Evolutionary conservation across 306 rosid genomes (phyloP).

Genomic region (Biancaea sappan): DNA sequence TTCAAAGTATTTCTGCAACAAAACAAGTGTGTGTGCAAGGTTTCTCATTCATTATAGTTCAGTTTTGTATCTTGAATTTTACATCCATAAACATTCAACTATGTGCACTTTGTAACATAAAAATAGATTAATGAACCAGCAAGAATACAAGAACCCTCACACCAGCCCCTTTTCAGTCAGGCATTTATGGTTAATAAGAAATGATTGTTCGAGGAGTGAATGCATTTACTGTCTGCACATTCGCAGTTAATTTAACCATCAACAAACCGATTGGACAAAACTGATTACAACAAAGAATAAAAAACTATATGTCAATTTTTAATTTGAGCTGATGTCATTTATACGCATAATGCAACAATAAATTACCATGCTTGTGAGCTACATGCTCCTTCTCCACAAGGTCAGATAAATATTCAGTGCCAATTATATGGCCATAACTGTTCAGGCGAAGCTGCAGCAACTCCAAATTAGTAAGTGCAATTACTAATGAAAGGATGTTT

Average conservation of each 20-base stretch:
- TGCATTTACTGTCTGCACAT: neutral
- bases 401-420: slow-evolving; percentile 94
- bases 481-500: neutral
- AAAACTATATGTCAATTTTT: neutral
- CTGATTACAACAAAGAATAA: neutral
- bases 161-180: neutral
- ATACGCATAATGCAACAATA: slow-evolving; percentile 26
- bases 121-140: neutral
- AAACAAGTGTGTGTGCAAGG: neutral
- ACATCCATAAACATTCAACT: neutral
- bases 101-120: neutral
- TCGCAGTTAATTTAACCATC: neutral
- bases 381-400: slow-evolving; percentile 89
- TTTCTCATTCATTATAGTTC: neutral
- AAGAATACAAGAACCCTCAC: neutral
- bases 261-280: slow-evolving; percentile 10
- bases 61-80: neutral
- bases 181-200: neutral
- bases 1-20: neutral
- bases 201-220: neutral
- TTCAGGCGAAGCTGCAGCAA: slow-evolving; percentile 85
- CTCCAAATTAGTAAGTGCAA: slow-evolving; percentile 15
- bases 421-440: slow-evolving; percentile 76
- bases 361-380: slow-evolving; percentile 69
- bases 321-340: neutral